phyloP scores from a whole-genome alignment of 805 yeast species.

The Ogataea trehaloabstinens region DNA sequence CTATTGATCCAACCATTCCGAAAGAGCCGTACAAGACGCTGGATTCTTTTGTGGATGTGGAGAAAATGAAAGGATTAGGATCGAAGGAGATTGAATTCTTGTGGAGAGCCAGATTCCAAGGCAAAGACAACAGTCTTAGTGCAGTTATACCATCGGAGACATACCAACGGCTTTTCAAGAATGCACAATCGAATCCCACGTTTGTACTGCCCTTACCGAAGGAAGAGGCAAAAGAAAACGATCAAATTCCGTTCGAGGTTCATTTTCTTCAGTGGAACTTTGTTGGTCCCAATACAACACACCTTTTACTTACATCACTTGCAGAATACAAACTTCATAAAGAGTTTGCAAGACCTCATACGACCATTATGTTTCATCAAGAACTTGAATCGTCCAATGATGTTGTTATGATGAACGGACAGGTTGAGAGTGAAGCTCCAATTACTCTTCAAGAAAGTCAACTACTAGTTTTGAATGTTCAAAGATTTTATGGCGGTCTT shows the following conservation, averaged over 20 bases:
- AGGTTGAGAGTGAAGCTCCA: conserved; percentile 67
- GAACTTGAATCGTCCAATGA: conserved; percentile 63
- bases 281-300: conserved; percentile 78
- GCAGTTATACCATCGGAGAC: conserved; percentile 60
- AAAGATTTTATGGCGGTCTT: conserved; percentile 78
- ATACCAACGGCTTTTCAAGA: conserved; percentile 60
- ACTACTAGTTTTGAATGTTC: conserved; percentile 68
- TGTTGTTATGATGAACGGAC: conserved; percentile 82
- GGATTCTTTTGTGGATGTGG: conserved; percentile 66
- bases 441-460: conserved; percentile 76
- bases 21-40: conserved; percentile 65
- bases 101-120: conserved; percentile 85
- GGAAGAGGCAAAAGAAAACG: conserved; percentile 38
- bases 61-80: conserved; percentile 57
- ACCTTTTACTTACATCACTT: conserved; percentile 86
- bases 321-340: conserved; percentile 89
- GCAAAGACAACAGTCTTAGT: conserved; percentile 55
- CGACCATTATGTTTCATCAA: conserved; percentile 83
- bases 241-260: conserved; percentile 55
- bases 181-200: conserved; percentile 72
- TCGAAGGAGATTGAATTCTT: conserved; percentile 67
- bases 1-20: conserved; percentile 36
- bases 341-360: conserved; percentile 94
- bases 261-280: conserved; percentile 94
- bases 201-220: conserved; percentile 91